Conservation (phyloP, 305 asterid genomes). For the Fraxinus greggii region DNA sequence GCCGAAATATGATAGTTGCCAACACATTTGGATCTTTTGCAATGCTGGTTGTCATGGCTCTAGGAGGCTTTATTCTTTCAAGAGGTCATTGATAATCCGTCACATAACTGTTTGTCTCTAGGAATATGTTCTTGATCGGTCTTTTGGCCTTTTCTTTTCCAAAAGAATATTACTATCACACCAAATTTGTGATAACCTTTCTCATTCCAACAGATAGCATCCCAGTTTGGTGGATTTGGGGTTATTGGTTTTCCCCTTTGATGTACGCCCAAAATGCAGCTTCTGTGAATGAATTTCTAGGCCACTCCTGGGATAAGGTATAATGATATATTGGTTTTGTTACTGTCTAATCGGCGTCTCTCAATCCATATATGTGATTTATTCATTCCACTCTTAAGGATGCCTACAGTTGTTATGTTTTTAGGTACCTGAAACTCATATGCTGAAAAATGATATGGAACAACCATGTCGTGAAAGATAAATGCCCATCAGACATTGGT, state of each 20-base stretch:
- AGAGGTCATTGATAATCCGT: slow-evolving; percentile 46
- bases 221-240: slow-evolving; percentile 91
- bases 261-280: slow-evolving; percentile 88
- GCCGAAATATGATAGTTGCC: slow-evolving; percentile 75
- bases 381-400: not conserved
- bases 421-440: not conserved
- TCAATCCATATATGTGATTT: not conserved
- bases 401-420: not conserved
- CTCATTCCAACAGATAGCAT: slow-evolving; percentile 58
- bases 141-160: not conserved
- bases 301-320: slow-evolving; percentile 82
- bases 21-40: slow-evolving; percentile 84
- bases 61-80: slow-evolving; percentile 75
- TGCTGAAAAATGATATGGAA: not conserved
- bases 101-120: not conserved
- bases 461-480: not conserved
- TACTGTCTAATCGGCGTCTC: not conserved
- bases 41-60: slow-evolving; percentile 74
- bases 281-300: slow-evolving; percentile 77
- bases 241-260: slow-evolving; percentile 83
- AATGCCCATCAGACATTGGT: not conserved
- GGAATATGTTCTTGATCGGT: not conserved
- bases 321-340: not conserved
- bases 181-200: slow-evolving; percentile 20
- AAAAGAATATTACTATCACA: not conserved